A percentile compares a stretch with the other conserved stretches of the same genome.
Evolutionary conservation across 179 eudicot genomes (phyloP).

Genomic region (Camellia oleifera): DNA sequence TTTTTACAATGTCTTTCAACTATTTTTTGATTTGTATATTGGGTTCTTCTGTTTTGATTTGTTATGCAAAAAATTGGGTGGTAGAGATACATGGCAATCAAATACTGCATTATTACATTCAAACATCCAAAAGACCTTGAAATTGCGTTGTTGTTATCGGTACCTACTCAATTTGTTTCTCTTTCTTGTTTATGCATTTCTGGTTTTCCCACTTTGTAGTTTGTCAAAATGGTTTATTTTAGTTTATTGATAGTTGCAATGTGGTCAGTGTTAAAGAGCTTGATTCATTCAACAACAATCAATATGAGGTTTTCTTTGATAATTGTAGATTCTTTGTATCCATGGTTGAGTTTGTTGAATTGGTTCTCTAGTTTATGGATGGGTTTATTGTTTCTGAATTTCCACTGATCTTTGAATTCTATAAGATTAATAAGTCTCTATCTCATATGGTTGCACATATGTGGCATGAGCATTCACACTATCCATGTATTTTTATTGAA

Average conservation of each 20-base stretch:
- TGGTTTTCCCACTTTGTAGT: no score
- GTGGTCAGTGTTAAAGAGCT: no score
- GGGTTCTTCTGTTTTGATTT: neutral
- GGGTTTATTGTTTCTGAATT: constrained; percentile 10
- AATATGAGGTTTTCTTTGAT: neutral
- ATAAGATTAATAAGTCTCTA: neutral
- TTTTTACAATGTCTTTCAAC: no score
- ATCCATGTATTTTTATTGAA: neutral
- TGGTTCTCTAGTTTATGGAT: neutral
- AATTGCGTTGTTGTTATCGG: constrained; percentile 83
- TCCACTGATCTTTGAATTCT: neutral
- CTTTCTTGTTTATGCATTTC: neutral
- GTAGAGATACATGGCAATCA: constrained; percentile 52
- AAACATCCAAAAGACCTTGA: constrained; percentile 78
- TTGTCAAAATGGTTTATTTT: no score
- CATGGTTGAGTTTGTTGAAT: neutral
- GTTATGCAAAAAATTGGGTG: constrained; percentile 16
- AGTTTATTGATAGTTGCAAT: no score
- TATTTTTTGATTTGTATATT: no score
- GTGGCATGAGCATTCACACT: neutral
- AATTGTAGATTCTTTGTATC: neutral
- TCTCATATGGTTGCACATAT: neutral
- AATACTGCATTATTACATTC: constrained; percentile 78
- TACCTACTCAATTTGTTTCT: constrained; percentile 20
- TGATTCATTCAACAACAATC: no score